Evolutionary conservation across 2,329 filamentous ascomycete genomes (phyloP), one percentile per base, ranked within the genome.

Genomic region (Lasiodiplodia sp.): DNA sequence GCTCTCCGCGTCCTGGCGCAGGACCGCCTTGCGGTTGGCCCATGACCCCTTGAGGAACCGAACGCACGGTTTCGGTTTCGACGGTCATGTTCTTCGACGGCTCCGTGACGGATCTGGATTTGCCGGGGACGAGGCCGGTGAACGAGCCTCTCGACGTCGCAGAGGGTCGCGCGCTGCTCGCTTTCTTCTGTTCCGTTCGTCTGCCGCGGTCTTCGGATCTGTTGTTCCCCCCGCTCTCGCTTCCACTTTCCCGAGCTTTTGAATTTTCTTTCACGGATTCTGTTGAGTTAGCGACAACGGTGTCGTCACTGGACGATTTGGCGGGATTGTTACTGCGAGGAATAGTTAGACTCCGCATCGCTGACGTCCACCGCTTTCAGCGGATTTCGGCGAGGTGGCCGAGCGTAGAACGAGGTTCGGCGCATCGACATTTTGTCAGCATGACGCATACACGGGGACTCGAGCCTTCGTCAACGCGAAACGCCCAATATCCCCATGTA

Each of bases 61-160:
- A 97, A 53, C 89, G 91, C 47, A 99, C 96, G 0, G 94, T 97
- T 80, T 99, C 96, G 0, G 96, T 97, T 82, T 99, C 96, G 16
- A 98, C 95, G 11, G 93, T 98, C 94, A 99, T 97, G 74, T 93
- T 90, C 68, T 90, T 87, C 44, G 92, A 91, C n/a, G 89, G 90
- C 77, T 97, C 92, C 64, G 86, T 83, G 12, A 82, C 78, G 34
- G 88, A 83, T 77, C 94, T 93, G 40, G 87, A 85, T 76, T 94
- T 92, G 68, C 85, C 82, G 67, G 82, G 81, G 64, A 83, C 83
- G 51, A 92, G 86, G 70, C 90, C 90, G 44, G 91, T 87, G 62
- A 90, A 88, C 10, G 92, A 93, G 70, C 91, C 84, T 71, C 92
- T 83, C 79, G 89, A 75, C n/a, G 52, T 34, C 16, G 52, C 52